A percentile compares a stretch with the other conserved stretches of the same genome.
Conservation (phyloP, 495 filamentous ascomycete genomes). For the Tirmania nivea region DNA sequence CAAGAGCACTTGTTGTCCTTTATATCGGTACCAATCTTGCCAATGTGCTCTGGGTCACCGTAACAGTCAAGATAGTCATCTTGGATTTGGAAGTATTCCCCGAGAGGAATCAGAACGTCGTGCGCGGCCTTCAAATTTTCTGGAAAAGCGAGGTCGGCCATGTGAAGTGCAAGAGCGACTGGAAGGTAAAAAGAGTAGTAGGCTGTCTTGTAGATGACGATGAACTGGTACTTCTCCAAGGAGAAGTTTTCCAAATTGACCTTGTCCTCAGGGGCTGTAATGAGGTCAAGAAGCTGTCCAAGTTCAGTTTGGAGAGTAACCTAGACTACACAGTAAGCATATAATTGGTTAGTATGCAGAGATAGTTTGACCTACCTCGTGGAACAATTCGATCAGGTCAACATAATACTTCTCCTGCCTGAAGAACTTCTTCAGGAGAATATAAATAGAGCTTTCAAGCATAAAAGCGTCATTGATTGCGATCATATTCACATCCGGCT, state of each 20-base stretch:
- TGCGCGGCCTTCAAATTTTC: constrained; percentile 68
- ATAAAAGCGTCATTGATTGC: constrained; percentile 98
- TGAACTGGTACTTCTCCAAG: constrained; percentile 89
- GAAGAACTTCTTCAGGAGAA: constrained; percentile 83
- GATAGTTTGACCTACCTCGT: constrained; percentile 34
- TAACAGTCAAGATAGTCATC: constrained; percentile 98
- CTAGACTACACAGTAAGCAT: not conserved
- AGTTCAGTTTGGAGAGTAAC: constrained; percentile 73
- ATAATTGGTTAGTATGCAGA: too few species aligned
- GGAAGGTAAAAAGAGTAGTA: constrained; percentile 98
- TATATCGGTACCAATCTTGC: constrained; percentile 97
- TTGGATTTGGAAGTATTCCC: constrained; percentile 97
- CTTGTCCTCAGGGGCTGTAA: constrained; percentile 85
- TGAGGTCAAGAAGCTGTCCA: constrained; percentile 79
- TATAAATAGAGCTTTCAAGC: constrained; percentile 77
- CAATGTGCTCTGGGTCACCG: constrained; percentile 70
- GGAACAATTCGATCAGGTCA: constrained; percentile 84
- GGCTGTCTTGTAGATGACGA: constrained; percentile 97
- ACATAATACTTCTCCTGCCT: constrained; percentile 63
- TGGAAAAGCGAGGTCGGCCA: constrained; percentile 57
- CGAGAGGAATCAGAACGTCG: constrained; percentile 90
- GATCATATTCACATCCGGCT: constrained; percentile 39
- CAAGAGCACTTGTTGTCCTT: constrained; percentile 98
- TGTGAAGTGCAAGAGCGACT: constrained; percentile 71
- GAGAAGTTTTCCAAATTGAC: constrained; percentile 83